phyloP scores from a whole-genome alignment of 352 stramenopile species.

The Globisporangium camurandrum region DNA sequence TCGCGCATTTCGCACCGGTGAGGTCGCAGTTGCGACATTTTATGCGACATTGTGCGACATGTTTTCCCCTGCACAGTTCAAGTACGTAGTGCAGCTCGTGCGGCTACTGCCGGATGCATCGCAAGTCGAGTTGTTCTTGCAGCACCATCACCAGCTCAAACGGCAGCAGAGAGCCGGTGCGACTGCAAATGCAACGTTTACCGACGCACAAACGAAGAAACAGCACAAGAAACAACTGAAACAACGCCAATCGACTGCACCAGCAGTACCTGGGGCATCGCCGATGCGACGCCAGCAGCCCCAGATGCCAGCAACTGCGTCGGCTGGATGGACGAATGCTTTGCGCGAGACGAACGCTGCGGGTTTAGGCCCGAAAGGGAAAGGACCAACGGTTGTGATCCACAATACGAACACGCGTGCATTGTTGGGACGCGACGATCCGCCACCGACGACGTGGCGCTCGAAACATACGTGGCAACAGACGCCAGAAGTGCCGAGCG shows the following conservation, averaged over 20 bases:
- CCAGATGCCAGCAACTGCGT: constrained; percentile 23
- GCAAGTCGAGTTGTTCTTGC: constrained; percentile 57
- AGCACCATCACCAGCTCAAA: constrained; percentile 44
- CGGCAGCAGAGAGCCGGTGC: constrained; percentile 27
- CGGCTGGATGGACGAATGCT: constrained; percentile 65
- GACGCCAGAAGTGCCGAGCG: constrained; percentile 30
- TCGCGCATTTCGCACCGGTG: constrained; percentile 51
- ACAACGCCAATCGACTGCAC: constrained; percentile 13
- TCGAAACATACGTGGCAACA: constrained; percentile 47
- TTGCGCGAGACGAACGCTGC: constrained; percentile 58
- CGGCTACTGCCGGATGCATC: constrained; percentile 53
- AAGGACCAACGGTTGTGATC: constrained; percentile 36
- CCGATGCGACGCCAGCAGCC: constrained; percentile 25
- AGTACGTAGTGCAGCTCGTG: constrained; percentile 78
- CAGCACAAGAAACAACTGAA: constrained; percentile 22
- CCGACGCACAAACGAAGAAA: constrained; percentile 46
- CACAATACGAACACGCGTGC: constrained; percentile 50
- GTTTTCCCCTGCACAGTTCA: constrained; percentile 58
- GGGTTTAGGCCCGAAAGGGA: constrained; percentile 11
- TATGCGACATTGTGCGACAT: constrained; percentile 62
- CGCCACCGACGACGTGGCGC: constrained; percentile 35
- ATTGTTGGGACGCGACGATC: constrained; percentile 30
- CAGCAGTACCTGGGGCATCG: constrained; percentile 1
- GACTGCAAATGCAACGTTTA: constrained; percentile 35
- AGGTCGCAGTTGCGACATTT: constrained; percentile 57